These are phyloP conservation scores for Dioscorea cayenensis DNA, from an alignment of 116 monocot genomes.

Conservation along the genomic window DNA sequence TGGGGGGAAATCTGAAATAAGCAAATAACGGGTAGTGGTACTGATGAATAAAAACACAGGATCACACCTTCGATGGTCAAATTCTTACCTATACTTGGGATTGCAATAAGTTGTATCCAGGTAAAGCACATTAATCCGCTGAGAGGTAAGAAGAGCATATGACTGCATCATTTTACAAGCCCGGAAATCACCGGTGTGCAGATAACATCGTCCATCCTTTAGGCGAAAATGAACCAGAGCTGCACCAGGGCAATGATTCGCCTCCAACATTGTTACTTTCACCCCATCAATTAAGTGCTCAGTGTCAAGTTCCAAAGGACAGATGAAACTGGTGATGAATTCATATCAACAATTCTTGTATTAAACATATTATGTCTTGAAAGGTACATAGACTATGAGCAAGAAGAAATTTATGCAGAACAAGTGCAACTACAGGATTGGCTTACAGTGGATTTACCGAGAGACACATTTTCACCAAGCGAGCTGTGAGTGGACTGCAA, in stretches of 20 bases:
- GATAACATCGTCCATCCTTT: slow-evolving; percentile 37
- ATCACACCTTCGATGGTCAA: background rate
- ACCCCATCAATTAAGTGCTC: slow-evolving; percentile 50
- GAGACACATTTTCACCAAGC: slow-evolving; percentile 53
- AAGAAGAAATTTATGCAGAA: background rate
- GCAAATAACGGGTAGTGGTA: slow-evolving; percentile 1
- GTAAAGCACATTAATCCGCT: slow-evolving; percentile 51
- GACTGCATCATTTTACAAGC: slow-evolving; percentile 53
- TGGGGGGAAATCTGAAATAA: slow-evolving; percentile 46
- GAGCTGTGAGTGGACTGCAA: slow-evolving; percentile 57
- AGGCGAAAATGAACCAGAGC: slow-evolving; percentile 49
- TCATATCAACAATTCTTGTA: background rate
- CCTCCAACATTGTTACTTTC: slow-evolving; percentile 56
- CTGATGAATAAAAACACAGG: background rate
- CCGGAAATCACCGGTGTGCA: slow-evolving; percentile 76
- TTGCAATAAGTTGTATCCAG: slow-evolving; percentile 76
- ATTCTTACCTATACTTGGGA: slow-evolving; percentile 44
- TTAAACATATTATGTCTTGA: background rate
- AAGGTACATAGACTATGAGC: background rate
- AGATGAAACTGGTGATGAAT: slow-evolving; percentile 34
- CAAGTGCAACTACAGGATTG: background rate
- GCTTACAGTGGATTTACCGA: slow-evolving; percentile 49
- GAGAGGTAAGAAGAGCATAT: slow-evolving; percentile 26
- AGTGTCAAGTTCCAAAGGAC: slow-evolving; percentile 45
- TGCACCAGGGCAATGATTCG: slow-evolving; percentile 79